These are phyloP conservation scores for Globisporangium barbulae DNA, from an alignment of 352 stramenopile species.

Conservation along the genomic window DNA sequence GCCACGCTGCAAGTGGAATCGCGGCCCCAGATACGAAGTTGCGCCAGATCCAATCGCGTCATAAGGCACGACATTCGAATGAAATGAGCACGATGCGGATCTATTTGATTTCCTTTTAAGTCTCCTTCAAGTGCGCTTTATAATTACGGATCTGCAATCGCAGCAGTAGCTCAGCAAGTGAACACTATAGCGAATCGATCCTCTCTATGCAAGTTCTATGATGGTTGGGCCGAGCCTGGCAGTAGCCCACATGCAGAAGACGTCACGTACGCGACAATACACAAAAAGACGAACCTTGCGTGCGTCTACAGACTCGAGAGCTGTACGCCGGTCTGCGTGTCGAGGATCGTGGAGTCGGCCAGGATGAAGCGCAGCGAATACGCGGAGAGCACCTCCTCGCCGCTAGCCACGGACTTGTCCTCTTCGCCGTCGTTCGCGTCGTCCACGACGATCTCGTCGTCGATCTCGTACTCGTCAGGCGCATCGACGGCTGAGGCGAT, in stretches of 20 bases:
- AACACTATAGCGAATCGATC: neutral
- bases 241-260: neutral
- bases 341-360: conserved; percentile 68
- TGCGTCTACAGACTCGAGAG: conserved; percentile 9
- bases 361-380: conserved; percentile 84
- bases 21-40: no score
- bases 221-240: neutral
- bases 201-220: conserved; percentile 10
- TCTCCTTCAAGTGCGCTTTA: neutral
- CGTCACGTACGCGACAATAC: neutral
- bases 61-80: neutral
- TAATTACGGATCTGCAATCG: neutral
- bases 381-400: conserved; percentile 43
- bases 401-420: conserved; percentile 3
- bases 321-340: conserved; percentile 54
- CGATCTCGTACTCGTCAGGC: conserved; percentile 41
- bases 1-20: no score
- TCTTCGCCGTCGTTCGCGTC: conserved; percentile 31
- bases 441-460: conserved; percentile 38
- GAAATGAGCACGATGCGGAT: neutral
- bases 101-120: neutral
- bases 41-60: no score
- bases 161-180: neutral
- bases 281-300: conserved; percentile 6
- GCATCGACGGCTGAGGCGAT: conserved; percentile 45